These are phyloP conservation scores for Dothiorella sarmentorum DNA, from an alignment of 2,329 filamentous ascomycete species.

Conservation along the genomic window DNA sequence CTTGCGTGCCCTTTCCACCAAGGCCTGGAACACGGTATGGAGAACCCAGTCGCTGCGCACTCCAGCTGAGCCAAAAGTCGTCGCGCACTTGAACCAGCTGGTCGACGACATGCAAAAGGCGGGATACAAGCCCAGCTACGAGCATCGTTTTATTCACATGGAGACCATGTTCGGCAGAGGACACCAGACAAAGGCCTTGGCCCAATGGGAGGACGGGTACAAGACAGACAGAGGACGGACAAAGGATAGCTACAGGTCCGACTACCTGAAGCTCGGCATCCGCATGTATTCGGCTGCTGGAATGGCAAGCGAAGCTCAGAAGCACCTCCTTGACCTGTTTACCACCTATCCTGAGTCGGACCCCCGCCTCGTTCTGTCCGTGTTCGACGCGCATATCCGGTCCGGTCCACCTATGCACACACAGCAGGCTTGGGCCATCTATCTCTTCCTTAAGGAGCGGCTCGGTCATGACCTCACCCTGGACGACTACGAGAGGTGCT, in stretches of 20 bases:
- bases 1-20: constrained; percentile 23
- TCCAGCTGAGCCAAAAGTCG: constrained; percentile 21
- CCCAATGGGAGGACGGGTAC: constrained; percentile 31
- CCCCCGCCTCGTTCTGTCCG: constrained; percentile 58
- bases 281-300: constrained; percentile 60
- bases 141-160: constrained; percentile 26
- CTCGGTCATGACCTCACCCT: constrained; percentile 62
- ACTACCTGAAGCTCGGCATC: constrained; percentile 61
- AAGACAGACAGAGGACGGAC: neutral
- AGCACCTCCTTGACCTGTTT: constrained; percentile 55
- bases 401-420: constrained; percentile 41
- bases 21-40: constrained; percentile 37
- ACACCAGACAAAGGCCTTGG: constrained; percentile 28
- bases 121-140: constrained; percentile 22
- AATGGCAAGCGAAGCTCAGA: constrained; percentile 57
- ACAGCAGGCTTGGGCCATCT: constrained; percentile 63
- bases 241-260: constrained; percentile 28
- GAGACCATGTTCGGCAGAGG: constrained; percentile 30
- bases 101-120: constrained; percentile 28
- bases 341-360: constrained; percentile 45
- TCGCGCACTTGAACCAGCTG: constrained; percentile 26
- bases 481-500: constrained; percentile 72
- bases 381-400: constrained; percentile 66
- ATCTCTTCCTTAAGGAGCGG: constrained; percentile 60
- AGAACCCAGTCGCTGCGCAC: constrained; percentile 23